Percentiles rank a stretch among this genome's conserved stretches.
These are phyloP conservation scores for Hypoxylon fragiforme DNA, from an alignment of 495 filamentous ascomycete genomes.

Conservation along the genomic window DNA sequence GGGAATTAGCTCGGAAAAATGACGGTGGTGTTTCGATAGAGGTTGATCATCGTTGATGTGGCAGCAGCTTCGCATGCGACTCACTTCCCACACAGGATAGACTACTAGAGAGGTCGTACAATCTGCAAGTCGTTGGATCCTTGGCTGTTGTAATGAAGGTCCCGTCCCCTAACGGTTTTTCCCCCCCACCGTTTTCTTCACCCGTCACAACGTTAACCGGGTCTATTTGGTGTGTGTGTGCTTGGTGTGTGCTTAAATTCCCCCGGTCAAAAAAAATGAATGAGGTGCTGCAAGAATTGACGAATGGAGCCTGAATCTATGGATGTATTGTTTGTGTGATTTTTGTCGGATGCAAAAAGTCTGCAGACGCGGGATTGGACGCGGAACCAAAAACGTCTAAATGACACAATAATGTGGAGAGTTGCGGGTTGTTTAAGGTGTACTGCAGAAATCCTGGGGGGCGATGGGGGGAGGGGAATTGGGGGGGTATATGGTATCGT, in stretches of 20 bases:
- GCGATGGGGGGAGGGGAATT: conserved; percentile 3
- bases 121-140: conserved; percentile 1
- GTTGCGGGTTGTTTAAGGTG: conserved; percentile 28
- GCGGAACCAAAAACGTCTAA: conserved; percentile 22
- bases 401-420: conserved; percentile 37
- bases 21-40: conserved; percentile 27
- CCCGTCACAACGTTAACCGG: conserved; percentile 1
- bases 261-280: conserved; percentile 18
- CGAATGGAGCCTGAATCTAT: conserved; percentile 19
- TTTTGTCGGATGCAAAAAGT: conserved; percentile 24
- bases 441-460: conserved; percentile 12
- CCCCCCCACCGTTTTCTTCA: conserved; percentile 12
- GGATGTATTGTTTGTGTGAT: conserved; percentile 20
- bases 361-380: conserved; percentile 35
- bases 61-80: conserved; percentile 35
- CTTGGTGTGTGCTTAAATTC: conserved; percentile 6
- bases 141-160: background rate
- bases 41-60: conserved; percentile 41
- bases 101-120: conserved; percentile 13
- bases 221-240: too few species aligned
- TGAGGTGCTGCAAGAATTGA: conserved; percentile 21
- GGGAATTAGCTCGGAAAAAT: conserved; percentile 38
- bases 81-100: conserved; percentile 18
- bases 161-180: background rate
- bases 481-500: background rate